Conservation (phyloP, 257 asterid species). For the Vinca minor region DNA sequence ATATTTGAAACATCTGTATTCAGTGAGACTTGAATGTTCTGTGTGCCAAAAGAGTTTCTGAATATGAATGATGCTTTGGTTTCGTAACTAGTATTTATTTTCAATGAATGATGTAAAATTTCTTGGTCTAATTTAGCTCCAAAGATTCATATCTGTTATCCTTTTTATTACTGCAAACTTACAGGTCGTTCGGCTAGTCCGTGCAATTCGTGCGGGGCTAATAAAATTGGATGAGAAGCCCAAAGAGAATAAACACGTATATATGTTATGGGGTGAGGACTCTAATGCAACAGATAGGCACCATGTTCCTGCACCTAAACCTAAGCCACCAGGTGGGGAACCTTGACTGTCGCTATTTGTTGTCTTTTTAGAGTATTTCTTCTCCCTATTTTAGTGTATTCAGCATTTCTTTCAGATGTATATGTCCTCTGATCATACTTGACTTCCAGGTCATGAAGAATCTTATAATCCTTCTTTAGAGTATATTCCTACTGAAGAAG, state of each 20-base stretch:
- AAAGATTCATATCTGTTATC: neutral
- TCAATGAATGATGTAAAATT: neutral
- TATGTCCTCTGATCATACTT: constrained; percentile 14
- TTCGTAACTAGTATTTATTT: neutral
- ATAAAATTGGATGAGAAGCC: constrained; percentile 71
- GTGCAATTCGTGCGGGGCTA: constrained; percentile 72
- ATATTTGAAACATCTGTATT: neutral
- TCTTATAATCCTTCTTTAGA: constrained; percentile 87
- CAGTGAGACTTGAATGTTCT: neutral
- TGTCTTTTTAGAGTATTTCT: neutral
- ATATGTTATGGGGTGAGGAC: constrained; percentile 77
- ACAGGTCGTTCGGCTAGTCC: constrained; percentile 65
- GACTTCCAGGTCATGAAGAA: constrained; percentile 81
- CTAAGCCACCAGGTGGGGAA: constrained; percentile 67
- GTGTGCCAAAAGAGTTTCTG: neutral
- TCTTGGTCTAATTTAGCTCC: neutral
- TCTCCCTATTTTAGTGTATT: neutral
- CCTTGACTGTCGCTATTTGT: neutral
- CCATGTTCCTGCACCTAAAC: constrained; percentile 87
- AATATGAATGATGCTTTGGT: neutral
- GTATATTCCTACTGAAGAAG: constrained; percentile 88
- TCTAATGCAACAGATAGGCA: constrained; percentile 60
- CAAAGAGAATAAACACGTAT: constrained; percentile 55
- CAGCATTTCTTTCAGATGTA: neutral
- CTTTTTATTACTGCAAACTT: constrained; percentile 11